Evolutionary conservation across 768 basidiomycete genomes (phyloP).

Genomic region (Pleurotus djamor): DNA sequence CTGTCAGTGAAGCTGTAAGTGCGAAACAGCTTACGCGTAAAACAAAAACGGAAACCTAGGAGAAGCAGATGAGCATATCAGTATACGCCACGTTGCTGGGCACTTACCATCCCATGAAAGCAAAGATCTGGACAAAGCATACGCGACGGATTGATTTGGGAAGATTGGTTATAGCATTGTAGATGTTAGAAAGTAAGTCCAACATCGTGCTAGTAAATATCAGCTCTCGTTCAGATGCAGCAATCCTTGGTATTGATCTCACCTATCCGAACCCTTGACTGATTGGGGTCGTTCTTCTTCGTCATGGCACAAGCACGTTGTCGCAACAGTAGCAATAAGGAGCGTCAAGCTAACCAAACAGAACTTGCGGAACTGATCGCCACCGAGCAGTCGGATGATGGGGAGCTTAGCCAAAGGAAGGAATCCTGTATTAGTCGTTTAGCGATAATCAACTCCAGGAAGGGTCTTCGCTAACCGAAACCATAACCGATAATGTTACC

Average conservation of each 20-base stretch:
- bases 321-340: constrained; percentile 77
- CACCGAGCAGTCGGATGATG: constrained; percentile 77
- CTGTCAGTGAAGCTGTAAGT: neutral
- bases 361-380: constrained; percentile 94
- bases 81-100: neutral
- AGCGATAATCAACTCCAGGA: constrained; percentile 10
- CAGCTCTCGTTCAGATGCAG: neutral
- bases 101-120: constrained; percentile 92
- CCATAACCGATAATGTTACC: constrained; percentile 96
- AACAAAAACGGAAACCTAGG: constrained; percentile 93
- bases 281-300: constrained; percentile 64
- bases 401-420: constrained; percentile 83
- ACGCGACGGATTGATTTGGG: constrained; percentile 86
- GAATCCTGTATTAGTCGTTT: constrained; percentile 53
- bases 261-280: constrained; percentile 39
- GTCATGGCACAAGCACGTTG: constrained; percentile 84
- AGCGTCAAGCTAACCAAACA: constrained; percentile 83
- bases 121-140: constrained; percentile 91
- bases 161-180: constrained; percentile 65
- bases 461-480: constrained; percentile 56
- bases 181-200: constrained; percentile 83
- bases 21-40: constrained; percentile 58
- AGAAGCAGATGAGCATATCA: constrained; percentile 7
- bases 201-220: constrained; percentile 43
- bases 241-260: constrained; percentile 9